phyloP scores from a whole-genome alignment of 2,329 filamentous ascomycete species.

The Colletotrichum viniferum region DNA sequence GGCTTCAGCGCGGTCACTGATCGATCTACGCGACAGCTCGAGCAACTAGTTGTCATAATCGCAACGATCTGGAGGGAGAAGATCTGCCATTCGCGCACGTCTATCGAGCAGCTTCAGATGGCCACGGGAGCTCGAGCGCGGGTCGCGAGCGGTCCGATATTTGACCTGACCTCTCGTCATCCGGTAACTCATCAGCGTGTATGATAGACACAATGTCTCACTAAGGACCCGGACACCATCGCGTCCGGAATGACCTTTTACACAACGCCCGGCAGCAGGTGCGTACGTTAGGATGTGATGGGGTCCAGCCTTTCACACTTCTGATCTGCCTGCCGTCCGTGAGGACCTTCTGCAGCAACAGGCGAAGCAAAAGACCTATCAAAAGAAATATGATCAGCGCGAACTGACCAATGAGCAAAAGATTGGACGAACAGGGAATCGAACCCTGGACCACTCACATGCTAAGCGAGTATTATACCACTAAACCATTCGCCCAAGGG shows the following conservation, averaged over 20 bases:
- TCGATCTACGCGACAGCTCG: neutral
- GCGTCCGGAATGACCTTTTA: neutral
- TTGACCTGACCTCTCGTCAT: neutral
- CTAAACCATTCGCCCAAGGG: constrained; percentile 11
- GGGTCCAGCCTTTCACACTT: neutral
- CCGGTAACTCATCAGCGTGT: neutral
- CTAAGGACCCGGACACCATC: neutral
- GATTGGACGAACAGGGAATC: constrained; percentile 18
- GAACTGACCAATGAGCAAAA: neutral
- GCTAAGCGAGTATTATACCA: constrained; percentile 22
- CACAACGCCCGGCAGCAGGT: neutral
- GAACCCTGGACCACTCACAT: constrained; percentile 21
- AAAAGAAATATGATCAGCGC: neutral
- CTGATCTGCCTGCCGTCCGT: neutral
- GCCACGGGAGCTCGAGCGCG: neutral
- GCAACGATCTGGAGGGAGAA: neutral
- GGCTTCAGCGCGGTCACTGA: neutral
- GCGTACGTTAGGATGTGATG: neutral
- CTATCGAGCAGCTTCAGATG: neutral
- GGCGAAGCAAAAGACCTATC: neutral
- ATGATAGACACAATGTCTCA: neutral
- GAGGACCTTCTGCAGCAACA: neutral
- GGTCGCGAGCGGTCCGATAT: neutral
- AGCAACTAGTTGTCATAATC: neutral
- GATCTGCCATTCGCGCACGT: neutral